phyloP scores from a whole-genome alignment of 345 rosid genomes.

The Brassica juncea region DNA sequence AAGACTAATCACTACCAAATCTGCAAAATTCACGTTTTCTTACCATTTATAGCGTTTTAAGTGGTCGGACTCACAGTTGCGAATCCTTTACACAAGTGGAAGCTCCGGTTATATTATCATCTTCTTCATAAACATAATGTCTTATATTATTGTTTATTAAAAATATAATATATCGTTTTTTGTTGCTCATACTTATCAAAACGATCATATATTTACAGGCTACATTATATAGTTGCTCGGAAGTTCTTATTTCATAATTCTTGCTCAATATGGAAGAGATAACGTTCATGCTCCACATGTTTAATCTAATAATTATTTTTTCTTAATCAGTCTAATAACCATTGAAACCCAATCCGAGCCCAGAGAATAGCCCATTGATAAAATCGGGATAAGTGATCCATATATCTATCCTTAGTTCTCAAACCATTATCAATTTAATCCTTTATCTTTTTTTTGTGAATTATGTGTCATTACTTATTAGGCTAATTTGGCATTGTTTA shows the following conservation, averaged over 20 bases:
- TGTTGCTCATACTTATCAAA: neutral
- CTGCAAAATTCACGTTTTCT: no score
- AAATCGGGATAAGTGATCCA: neutral
- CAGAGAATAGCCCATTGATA: neutral
- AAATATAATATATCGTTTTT: no score
- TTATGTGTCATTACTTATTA: neutral
- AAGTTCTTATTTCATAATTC: neutral
- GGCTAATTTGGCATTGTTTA: neutral
- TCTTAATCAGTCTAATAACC: neutral
- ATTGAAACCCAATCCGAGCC: neutral
- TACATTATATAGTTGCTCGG: neutral
- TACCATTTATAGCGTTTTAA: no score
- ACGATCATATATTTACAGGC: neutral
- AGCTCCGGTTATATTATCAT: no score
- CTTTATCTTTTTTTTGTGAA: neutral
- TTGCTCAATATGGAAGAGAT: neutral
- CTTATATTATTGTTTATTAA: neutral
- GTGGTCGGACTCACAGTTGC: no score
- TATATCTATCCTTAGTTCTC: neutral
- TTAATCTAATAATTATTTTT: no score
- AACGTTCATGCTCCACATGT: neutral
- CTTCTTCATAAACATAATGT: no score
- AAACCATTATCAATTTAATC: neutral
- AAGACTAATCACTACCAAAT: no score
- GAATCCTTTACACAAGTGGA: no score